phyloP scores from a whole-genome alignment of 768 basidiomycete genomes.

The Krasilnikovozyma curviuscula region DNA sequence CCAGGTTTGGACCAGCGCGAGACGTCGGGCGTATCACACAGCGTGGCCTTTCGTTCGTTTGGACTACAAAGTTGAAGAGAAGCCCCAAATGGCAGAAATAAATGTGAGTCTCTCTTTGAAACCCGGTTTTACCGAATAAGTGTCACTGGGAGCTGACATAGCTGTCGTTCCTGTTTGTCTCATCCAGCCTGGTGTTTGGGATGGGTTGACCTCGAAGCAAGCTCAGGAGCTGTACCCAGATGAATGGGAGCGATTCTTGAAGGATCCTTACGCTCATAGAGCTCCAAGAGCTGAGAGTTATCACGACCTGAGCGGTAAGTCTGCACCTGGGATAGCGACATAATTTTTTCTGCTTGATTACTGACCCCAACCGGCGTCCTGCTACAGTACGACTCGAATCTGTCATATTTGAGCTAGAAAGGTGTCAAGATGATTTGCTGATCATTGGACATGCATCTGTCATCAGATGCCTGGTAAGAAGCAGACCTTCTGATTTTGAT shows the following conservation, averaged over 20 bases:
- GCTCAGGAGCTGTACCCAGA: slow-evolving; percentile 76
- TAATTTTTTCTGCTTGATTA: neutral
- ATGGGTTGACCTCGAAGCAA: slow-evolving; percentile 76
- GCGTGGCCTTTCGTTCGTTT: slow-evolving; percentile 72
- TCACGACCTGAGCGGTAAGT: slow-evolving; percentile 46
- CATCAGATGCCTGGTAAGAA: slow-evolving; percentile 58
- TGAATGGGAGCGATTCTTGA: slow-evolving; percentile 80
- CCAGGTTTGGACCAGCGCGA: slow-evolving; percentile 93
- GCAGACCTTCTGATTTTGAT: neutral
- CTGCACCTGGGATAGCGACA: too few relatives aligned
- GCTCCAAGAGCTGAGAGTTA: slow-evolving; percentile 63
- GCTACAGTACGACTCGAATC: slow-evolving; percentile 78
- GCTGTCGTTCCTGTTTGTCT: neutral
- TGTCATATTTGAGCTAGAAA: slow-evolving; percentile 76
- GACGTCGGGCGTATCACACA: slow-evolving; percentile 79
- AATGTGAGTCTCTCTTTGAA: slow-evolving; percentile 46
- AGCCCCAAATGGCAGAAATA: slow-evolving; percentile 91
- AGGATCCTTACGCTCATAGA: slow-evolving; percentile 53
- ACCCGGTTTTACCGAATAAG: neutral
- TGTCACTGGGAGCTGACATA: neutral
- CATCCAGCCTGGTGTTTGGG: slow-evolving; percentile 45
- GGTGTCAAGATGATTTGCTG: slow-evolving; percentile 79
- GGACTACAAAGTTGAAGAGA: slow-evolving; percentile 56
- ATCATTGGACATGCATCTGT: slow-evolving; percentile 60
- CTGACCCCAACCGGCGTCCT: neutral